These are phyloP conservation scores for Xylariaceae sp. DNA, from an alignment of 2,329 filamentous ascomycete species.

Conservation along the genomic window DNA sequence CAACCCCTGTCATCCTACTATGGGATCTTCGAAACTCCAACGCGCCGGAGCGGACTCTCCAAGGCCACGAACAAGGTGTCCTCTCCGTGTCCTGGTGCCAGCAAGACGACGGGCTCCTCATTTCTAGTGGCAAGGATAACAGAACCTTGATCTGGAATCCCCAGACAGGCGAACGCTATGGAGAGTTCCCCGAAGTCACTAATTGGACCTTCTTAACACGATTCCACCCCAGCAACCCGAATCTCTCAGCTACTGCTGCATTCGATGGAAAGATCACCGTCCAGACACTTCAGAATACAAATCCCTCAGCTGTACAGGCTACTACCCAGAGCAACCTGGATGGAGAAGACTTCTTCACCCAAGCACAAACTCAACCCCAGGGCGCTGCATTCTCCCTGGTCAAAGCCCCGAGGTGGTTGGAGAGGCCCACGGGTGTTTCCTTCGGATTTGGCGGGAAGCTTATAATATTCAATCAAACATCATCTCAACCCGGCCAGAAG, in stretches of 20 bases:
- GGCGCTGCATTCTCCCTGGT: conserved; percentile 82
- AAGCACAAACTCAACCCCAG: conserved; percentile 88
- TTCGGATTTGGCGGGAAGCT: conserved; percentile 97
- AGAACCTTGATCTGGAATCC: conserved; percentile 95
- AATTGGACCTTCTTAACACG: conserved; percentile 98
- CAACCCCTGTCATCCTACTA: conserved; percentile 79
- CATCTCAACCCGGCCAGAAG: conserved; percentile 60
- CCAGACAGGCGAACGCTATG: conserved; percentile 79
- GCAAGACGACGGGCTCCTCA: conserved; percentile 82
- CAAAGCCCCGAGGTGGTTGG: conserved; percentile 87
- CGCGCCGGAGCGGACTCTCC: conserved; percentile 82
- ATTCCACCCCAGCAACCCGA: conserved; percentile 92
- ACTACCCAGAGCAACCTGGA: conserved; percentile 69
- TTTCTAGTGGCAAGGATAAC: conserved; percentile 97
- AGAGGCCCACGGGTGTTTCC: conserved; percentile 78
- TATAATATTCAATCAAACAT: conserved; percentile 65
- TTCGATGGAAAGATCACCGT: conserved; percentile 96
- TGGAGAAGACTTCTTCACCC: conserved; percentile 94
- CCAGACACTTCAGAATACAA: conserved; percentile 92
- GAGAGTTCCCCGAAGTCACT: conserved; percentile 95
- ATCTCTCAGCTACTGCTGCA: conserved; percentile 88
- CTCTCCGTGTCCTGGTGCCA: conserved; percentile 93
- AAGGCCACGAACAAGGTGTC: conserved; percentile 92
- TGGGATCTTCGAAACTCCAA: conserved; percentile 98
- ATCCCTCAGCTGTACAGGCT: conserved; percentile 67